These are phyloP conservation scores for Tetrapisispora pingtungensis DNA, from an alignment of 805 yeast genomes.

Conservation along the genomic window DNA sequence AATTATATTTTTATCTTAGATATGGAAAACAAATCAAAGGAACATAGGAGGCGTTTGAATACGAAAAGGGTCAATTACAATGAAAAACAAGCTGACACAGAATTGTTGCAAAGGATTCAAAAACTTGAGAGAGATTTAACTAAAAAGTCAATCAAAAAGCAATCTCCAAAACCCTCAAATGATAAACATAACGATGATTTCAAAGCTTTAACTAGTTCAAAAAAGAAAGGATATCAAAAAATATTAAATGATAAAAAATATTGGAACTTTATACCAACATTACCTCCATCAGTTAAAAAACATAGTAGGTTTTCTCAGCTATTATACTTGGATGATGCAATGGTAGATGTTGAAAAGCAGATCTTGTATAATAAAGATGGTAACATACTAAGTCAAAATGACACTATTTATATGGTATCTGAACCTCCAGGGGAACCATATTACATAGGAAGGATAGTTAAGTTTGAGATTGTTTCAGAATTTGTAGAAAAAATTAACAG, in stretches of 20 bases:
- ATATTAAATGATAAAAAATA: slow-evolving; percentile 17
- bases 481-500: slow-evolving; percentile 11
- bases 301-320: slow-evolving; percentile 29
- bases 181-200: not conserved
- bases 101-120: slow-evolving; percentile 11
- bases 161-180: not conserved
- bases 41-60: slow-evolving; percentile 12
- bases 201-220: not conserved
- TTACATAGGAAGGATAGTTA: slow-evolving; percentile 76
- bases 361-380: slow-evolving; percentile 15
- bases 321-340: slow-evolving; percentile 33
- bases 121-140: slow-evolving; percentile 8
- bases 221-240: slow-evolving; percentile 13
- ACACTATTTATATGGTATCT: slow-evolving; percentile 70
- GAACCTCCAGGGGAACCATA: slow-evolving; percentile 95
- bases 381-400: slow-evolving; percentile 29
- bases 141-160: not conserved
- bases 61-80: slow-evolving; percentile 19
- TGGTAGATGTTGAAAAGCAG: slow-evolving; percentile 24
- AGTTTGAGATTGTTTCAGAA: slow-evolving; percentile 39
- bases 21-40: not conserved
- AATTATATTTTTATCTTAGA: no score
- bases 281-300: slow-evolving; percentile 24
- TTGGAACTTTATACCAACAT: slow-evolving; percentile 28
- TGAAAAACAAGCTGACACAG: slow-evolving; percentile 22